Conservation (phyloP, 176 grass and related monocot species). For the Alloteropsis semialata region DNA sequence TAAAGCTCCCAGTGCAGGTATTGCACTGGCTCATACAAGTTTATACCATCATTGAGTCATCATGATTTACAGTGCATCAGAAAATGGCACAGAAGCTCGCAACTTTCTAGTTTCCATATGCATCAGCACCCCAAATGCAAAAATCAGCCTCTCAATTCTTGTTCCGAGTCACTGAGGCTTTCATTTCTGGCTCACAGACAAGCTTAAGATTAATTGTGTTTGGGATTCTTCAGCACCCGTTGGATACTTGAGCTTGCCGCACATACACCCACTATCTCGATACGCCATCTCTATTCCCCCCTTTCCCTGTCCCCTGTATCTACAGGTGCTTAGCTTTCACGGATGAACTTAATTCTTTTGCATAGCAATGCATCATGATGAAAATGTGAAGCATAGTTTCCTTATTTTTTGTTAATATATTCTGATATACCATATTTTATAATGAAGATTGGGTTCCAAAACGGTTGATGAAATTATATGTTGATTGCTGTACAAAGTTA, state of each 20-base stretch:
- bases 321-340: background rate
- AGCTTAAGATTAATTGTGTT: background rate
- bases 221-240: background rate
- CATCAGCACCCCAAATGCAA: background rate
- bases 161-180: background rate
- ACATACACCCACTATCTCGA: background rate
- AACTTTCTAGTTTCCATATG: constrained; percentile 13
- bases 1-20: constrained; percentile 1
- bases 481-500: constrained; percentile 80
- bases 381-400: background rate
- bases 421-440: constrained; percentile 24
- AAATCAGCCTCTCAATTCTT: background rate
- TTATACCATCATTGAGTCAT: background rate
- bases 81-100: background rate
- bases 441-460: constrained; percentile 87
- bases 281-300: background rate
- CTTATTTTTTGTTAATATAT: background rate
- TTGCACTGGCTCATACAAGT: constrained; percentile 1
- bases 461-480: constrained; percentile 82
- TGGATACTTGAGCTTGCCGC: background rate
- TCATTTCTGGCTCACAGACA: background rate
- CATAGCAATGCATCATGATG: background rate
- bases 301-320: background rate
- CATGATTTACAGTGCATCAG: background rate
- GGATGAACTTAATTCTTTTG: background rate